phyloP scores from a whole-genome alignment of 2,329 filamentous ascomycete species.

The Alternaria sp. region DNA sequence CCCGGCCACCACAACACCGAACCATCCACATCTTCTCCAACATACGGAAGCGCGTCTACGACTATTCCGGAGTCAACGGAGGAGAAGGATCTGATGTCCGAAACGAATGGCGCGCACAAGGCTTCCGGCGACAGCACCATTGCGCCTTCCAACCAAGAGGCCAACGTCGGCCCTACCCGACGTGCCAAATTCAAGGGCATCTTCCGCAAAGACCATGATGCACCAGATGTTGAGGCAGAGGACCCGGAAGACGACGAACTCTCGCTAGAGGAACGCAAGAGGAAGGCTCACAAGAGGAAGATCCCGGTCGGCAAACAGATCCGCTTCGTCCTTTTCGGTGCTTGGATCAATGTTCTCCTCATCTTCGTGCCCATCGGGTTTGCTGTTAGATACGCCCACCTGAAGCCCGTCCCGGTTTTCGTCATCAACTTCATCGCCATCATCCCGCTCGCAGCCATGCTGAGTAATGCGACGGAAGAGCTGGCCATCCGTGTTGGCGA shows the following conservation, averaged over 20 bases:
- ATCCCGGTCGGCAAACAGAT: constrained; percentile 60
- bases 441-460: constrained; percentile 83
- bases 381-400: constrained; percentile 68
- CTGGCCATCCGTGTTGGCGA: constrained; percentile 80
- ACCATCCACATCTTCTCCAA: constrained; percentile 30
- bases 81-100: constrained; percentile 11
- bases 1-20: constrained; percentile 40
- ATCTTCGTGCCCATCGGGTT: constrained; percentile 79
- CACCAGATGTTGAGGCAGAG: constrained; percentile 21
- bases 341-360: constrained; percentile 85
- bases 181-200: constrained; percentile 43
- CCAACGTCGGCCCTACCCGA: constrained; percentile 23
- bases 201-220: constrained; percentile 31
- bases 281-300: constrained; percentile 39
- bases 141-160: constrained; percentile 15
- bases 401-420: constrained; percentile 62
- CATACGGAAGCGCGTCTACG: constrained; percentile 17
- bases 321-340: constrained; percentile 76
- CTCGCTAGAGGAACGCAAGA: constrained; percentile 40
- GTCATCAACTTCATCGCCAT: constrained; percentile 94
- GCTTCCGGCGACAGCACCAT: constrained; percentile 33
- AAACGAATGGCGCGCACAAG: constrained; percentile 20
- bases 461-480: constrained; percentile 90
- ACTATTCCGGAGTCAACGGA: constrained; percentile 11
- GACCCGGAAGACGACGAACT: constrained; percentile 32